These are phyloP conservation scores for Phallus indusiatus DNA, from an alignment of 768 basidiomycete species.

Conservation along the genomic window DNA sequence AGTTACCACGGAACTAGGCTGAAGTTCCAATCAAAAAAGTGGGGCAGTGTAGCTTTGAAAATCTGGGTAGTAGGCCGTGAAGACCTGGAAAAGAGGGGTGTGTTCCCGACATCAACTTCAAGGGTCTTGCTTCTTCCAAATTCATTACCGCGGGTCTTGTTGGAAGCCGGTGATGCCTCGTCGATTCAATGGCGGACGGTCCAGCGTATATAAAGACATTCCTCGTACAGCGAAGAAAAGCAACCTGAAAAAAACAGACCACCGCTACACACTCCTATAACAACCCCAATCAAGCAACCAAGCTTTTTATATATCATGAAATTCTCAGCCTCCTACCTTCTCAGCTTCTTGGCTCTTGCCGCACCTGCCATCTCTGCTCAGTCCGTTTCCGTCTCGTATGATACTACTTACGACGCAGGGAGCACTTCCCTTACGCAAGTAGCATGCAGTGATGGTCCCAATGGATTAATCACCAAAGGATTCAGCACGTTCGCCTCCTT, in stretches of 20 bases:
- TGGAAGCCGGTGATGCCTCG: background rate
- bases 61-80: background rate
- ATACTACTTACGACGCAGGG: conserved; percentile 26
- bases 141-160: background rate
- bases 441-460: conserved; percentile 29
- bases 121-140: background rate
- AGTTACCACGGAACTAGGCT: too few relatives aligned
- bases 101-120: background rate
- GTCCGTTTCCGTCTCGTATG: conserved; percentile 28
- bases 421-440: conserved; percentile 20
- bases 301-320: too few relatives aligned
- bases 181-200: background rate
- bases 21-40: too few relatives aligned
- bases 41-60: too few relatives aligned
- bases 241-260: background rate
- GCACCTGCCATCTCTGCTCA: conserved; percentile 14
- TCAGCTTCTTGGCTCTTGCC: background rate
- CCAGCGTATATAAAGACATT: background rate
- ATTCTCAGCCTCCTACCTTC: background rate
- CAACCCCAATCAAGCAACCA: too few relatives aligned
- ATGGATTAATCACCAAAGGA: conserved; percentile 26
- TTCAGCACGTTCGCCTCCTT: conserved; percentile 30
- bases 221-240: background rate
- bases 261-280: background rate
- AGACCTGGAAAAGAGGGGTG: background rate